phyloP scores from a whole-genome alignment of 202 grass and related monocot genomes.

The Bolboschoenoplectus hybrid region DNA sequence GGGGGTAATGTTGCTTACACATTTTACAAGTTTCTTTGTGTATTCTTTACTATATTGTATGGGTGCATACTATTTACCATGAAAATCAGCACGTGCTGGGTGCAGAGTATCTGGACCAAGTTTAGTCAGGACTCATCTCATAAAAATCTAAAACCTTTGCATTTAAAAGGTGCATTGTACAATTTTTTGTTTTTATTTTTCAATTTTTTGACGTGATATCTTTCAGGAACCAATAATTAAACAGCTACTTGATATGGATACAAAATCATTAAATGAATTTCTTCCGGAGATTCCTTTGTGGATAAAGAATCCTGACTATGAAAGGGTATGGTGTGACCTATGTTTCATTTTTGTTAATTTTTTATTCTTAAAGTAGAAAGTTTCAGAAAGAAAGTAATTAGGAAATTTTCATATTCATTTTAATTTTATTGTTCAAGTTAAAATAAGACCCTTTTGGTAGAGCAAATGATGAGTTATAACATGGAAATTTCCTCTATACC shows the following conservation, averaged over 20 bases:
- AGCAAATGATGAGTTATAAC: slow-evolving; percentile 9
- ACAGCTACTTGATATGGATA: slow-evolving; percentile 65
- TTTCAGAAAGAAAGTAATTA: background rate
- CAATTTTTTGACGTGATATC: background rate
- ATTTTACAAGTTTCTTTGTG: background rate
- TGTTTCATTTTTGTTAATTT: slow-evolving; percentile 11
- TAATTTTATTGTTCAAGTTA: slow-evolving; percentile 19
- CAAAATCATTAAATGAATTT: slow-evolving; percentile 50
- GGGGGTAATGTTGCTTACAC: background rate
- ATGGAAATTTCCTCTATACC: background rate
- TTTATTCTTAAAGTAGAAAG: background rate
- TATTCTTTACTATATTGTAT: slow-evolving; percentile 1
- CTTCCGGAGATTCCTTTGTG: slow-evolving; percentile 84
- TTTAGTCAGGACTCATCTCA: background rate
- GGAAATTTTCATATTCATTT: background rate
- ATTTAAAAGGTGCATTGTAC: slow-evolving; percentile 10
- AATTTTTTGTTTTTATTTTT: background rate
- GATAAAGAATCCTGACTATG: slow-evolving; percentile 93
- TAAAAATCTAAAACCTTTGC: background rate
- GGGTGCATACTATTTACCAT: background rate
- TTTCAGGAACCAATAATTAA: slow-evolving; percentile 76
- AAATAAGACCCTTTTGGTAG: background rate
- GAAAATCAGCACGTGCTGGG: background rate
- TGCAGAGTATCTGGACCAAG: background rate
- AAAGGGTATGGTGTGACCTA: slow-evolving; percentile 47